Percentiles rank a stretch among this genome's conserved stretches.
Conservation (phyloP, 441 rosid species). For the Capsella rubella region DNA sequence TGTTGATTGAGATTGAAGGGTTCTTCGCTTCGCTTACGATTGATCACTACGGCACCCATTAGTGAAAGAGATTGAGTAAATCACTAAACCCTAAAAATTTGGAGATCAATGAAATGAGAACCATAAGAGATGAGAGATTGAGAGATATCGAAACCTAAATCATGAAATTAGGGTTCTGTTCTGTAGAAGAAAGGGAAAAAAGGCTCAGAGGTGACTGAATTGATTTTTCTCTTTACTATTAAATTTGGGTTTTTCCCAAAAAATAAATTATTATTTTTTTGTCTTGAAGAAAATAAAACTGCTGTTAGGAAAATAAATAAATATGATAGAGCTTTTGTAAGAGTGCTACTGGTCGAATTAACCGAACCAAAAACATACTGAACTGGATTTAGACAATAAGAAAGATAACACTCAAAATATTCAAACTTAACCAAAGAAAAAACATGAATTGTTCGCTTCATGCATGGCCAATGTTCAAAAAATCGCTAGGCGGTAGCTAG, state of each 20-base stretch:
- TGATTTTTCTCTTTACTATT: not conserved
- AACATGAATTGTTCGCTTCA: too few relatives aligned
- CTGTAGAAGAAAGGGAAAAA: not conserved
- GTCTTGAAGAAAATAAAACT: too few relatives aligned
- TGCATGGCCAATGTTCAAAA: too few relatives aligned
- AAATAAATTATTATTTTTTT: too few relatives aligned
- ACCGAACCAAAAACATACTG: too few relatives aligned
- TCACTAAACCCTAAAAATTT: slow-evolving; percentile 46
- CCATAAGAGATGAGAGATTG: slow-evolving; percentile 28
- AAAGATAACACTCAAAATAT: too few relatives aligned
- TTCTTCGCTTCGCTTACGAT: slow-evolving; percentile 64
- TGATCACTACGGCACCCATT: slow-evolving; percentile 71
- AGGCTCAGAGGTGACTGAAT: not conserved
- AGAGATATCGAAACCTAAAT: not conserved
- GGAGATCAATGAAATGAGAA: slow-evolving; percentile 42
- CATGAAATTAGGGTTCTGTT: slow-evolving; percentile 45
- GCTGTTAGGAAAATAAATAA: too few relatives aligned
- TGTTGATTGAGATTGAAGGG: slow-evolving; percentile 45
- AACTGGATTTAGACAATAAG: too few relatives aligned
- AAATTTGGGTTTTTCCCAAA: not conserved
- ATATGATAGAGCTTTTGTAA: too few relatives aligned
- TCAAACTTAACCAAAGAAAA: too few relatives aligned
- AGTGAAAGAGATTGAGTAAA: not conserved
- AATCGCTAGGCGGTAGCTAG: too few relatives aligned
- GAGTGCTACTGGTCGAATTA: too few relatives aligned